A percentile compares a stretch with the other conserved stretches of the same genome.
These are phyloP conservation scores for Xylaria sp. DNA, from an alignment of 495 filamentous ascomycete species.

Conservation along the genomic window DNA sequence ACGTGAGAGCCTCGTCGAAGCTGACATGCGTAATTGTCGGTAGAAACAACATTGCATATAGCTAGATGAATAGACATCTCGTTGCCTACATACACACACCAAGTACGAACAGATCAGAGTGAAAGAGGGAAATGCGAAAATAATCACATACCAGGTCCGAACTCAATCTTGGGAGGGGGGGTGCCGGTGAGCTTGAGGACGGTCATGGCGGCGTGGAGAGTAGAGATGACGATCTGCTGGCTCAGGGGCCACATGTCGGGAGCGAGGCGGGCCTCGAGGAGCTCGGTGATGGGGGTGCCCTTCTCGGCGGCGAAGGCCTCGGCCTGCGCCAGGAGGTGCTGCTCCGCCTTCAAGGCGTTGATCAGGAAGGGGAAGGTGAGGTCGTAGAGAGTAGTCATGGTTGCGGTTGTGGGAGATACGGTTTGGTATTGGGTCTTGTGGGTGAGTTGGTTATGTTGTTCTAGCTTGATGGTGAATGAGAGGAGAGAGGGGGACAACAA, in stretches of 20 bases:
- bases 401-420: conserved; percentile 21
- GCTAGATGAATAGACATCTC: not conserved
- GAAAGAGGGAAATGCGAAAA: not conserved
- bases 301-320: conserved; percentile 35
- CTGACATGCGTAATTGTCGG: not conserved
- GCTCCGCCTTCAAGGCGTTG: conserved; percentile 39
- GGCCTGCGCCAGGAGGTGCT: conserved; percentile 39
- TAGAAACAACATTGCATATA: not conserved
- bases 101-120: not conserved
- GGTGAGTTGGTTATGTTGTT: conserved; percentile 12
- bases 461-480: conserved; percentile 13
- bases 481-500: not conserved
- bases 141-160: conserved; percentile 21
- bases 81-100: not conserved
- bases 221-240: conserved; percentile 53
- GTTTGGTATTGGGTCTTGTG: not conserved
- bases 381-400: conserved; percentile 43
- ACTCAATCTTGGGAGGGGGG: not conserved
- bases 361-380: conserved; percentile 37
- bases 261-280: conserved; percentile 38
- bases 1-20: not conserved
- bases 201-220: conserved; percentile 34
- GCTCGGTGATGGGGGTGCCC: conserved; percentile 24
- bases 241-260: conserved; percentile 58
- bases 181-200: conserved; percentile 14